Percentiles rank a stretch among this genome's conserved stretches.
Evolutionary conservation across 148 eudicot species (phyloP).

Genomic region (Amaranthus palmeri): DNA sequence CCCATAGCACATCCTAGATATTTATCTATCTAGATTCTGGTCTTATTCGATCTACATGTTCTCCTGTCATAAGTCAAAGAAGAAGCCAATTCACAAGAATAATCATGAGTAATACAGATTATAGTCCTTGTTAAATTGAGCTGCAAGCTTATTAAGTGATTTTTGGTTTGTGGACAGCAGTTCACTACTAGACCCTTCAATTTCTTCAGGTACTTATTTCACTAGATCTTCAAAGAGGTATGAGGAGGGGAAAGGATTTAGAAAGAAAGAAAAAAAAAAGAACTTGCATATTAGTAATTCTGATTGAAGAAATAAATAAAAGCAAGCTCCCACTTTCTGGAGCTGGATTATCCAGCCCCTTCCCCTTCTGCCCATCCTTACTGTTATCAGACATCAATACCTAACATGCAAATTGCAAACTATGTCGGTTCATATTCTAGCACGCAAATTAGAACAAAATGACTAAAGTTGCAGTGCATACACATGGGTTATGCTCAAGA

Average conservation of each 20-base stretch:
- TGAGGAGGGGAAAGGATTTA: neutral
- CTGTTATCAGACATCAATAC: neutral
- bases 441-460: neutral
- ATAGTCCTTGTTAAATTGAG: neutral
- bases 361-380: neutral
- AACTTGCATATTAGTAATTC: too few relatives aligned
- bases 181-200: neutral
- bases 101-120: neutral
- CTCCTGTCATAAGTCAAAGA: neutral
- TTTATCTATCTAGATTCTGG: neutral
- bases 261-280: neutral
- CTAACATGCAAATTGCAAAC: neutral
- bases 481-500: constrained; percentile 97
- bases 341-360: neutral
- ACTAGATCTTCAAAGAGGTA: neutral
- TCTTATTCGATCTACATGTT: neutral
- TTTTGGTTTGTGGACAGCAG: neutral
- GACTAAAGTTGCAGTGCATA: constrained; percentile 33
- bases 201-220: neutral
- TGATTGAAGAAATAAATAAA: neutral
- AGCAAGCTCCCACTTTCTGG: neutral
- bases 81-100: neutral
- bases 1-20: neutral
- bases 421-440: constrained; percentile 1
- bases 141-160: neutral